A percentile compares a stretch with the other conserved stretches of the same genome.
Conservation (phyloP, 768 basidiomycete genomes). For the Tylopilus subfusipes region DNA sequence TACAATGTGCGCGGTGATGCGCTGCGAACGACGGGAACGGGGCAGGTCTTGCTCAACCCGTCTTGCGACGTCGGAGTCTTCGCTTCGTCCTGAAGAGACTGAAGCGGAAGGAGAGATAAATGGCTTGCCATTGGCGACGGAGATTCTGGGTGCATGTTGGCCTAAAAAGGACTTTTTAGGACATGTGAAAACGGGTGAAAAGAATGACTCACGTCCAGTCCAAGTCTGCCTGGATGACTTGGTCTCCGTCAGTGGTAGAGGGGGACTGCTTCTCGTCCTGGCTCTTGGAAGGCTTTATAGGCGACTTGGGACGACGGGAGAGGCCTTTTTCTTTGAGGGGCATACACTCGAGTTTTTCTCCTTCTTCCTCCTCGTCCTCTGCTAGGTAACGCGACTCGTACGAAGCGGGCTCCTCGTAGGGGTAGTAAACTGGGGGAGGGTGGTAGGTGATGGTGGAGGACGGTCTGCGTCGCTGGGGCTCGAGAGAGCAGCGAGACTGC, state of each 20-base stretch:
- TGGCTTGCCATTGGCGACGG: conserved; percentile 58
- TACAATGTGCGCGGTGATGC: conserved; percentile 16
- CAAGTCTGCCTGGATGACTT: conserved; percentile 18
- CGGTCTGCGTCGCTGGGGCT: conserved; percentile 20
- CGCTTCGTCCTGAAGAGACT: conserved; percentile 53
- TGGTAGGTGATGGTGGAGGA: conserved; percentile 23
- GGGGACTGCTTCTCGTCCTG: conserved; percentile 21
- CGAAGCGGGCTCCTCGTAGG: conserved; percentile 30
- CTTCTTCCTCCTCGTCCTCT: conserved; percentile 28
- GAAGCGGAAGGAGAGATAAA: conserved; percentile 54
- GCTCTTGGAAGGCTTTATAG: conserved; percentile 8
- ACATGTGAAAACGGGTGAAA: not conserved
- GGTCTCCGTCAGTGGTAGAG: conserved; percentile 3
- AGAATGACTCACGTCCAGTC: conserved; percentile 33
- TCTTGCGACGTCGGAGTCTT: conserved; percentile 29
- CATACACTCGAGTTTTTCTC: conserved; percentile 12
- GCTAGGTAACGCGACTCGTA: conserved; percentile 28
- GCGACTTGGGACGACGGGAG: conserved; percentile 17
- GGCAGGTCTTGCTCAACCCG: conserved; percentile 17
- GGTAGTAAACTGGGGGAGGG: conserved; percentile 23
- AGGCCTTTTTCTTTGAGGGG: conserved; percentile 30
- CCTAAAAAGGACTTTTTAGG: conserved; percentile 24
- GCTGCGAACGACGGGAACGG: conserved; percentile 7
- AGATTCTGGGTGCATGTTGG: conserved; percentile 57
- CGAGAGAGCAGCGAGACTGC: conserved; percentile 17